Conservation (phyloP, 768 basidiomycete species). For the Coprinopsis sp. region DNA sequence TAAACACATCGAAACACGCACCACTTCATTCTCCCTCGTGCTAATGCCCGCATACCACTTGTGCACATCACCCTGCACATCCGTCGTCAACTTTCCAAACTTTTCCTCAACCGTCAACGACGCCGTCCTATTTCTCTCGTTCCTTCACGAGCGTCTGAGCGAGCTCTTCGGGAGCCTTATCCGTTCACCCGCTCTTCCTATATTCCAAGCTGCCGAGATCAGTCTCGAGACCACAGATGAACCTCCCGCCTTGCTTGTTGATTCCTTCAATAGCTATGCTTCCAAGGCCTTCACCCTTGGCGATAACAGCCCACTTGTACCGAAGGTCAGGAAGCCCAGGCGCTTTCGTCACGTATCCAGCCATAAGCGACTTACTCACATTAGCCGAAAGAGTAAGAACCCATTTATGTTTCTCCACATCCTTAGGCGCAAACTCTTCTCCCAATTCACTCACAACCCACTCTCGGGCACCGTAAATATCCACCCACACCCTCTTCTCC, state of each 20-base stretch:
- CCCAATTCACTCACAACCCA: slow-evolving; percentile 41
- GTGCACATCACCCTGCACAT: slow-evolving; percentile 34
- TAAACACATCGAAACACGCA: slow-evolving; percentile 19
- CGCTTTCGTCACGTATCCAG: slow-evolving; percentile 4
- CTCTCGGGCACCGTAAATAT: slow-evolving; percentile 43
- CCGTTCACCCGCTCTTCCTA: slow-evolving; percentile 17
- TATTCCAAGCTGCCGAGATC: slow-evolving; percentile 49
- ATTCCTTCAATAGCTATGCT: slow-evolving; percentile 23
- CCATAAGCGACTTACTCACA: neutral
- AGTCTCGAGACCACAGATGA: slow-evolving; percentile 60
- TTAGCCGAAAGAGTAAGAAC: neutral
- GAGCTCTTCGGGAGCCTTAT: slow-evolving; percentile 30
- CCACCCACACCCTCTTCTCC: slow-evolving; percentile 42
- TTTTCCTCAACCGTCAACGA: slow-evolving; percentile 38
- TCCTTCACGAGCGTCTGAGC: slow-evolving; percentile 25
- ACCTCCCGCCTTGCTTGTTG: slow-evolving; percentile 44
- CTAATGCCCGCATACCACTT: slow-evolving; percentile 35
- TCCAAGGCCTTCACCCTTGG: slow-evolving; percentile 18
- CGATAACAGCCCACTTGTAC: neutral
- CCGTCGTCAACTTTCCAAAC: slow-evolving; percentile 31
- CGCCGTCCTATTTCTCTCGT: slow-evolving; percentile 34
- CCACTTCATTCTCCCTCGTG: slow-evolving; percentile 34
- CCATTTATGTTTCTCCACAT: neutral
- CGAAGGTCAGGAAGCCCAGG: neutral
- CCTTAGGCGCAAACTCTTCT: slow-evolving; percentile 21